Percentiles rank a stretch among this genome's conserved stretches.
phyloP scores from a whole-genome alignment of 352 stramenopile genomes.

The Thraustotheca clavata region DNA sequence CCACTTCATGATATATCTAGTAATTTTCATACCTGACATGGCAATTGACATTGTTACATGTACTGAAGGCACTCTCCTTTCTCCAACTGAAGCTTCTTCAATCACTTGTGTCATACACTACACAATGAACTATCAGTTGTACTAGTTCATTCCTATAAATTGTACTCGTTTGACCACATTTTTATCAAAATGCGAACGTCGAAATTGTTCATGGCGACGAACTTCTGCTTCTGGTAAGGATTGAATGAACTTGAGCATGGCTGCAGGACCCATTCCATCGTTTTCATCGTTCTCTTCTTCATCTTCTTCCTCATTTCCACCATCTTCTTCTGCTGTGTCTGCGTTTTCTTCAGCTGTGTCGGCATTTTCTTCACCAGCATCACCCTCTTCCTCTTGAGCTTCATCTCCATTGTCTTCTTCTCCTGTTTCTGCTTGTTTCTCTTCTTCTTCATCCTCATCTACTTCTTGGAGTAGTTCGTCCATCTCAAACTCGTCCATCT shows the following conservation, averaged over 20 bases:
- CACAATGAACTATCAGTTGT: not conserved
- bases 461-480: slow-evolving; percentile 17
- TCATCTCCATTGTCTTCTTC: slow-evolving; percentile 35
- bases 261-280: slow-evolving; percentile 40
- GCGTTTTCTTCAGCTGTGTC: slow-evolving; percentile 25
- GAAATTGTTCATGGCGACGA: slow-evolving; percentile 70
- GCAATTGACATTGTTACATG: slow-evolving; percentile 49
- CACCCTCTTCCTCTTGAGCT: slow-evolving; percentile 23
- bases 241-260: slow-evolving; percentile 71
- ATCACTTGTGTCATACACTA: slow-evolving; percentile 79
- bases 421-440: slow-evolving; percentile 30
- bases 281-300: slow-evolving; percentile 4
- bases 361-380: slow-evolving; percentile 34
- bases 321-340: slow-evolving; percentile 25
- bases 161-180: slow-evolving; percentile 66
- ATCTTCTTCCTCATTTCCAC: slow-evolving; percentile 19
- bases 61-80: not conserved
- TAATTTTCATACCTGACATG: slow-evolving; percentile 51
- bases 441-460: slow-evolving; percentile 27
- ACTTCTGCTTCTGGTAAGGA: slow-evolving; percentile 53
- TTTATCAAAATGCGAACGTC: slow-evolving; percentile 75
- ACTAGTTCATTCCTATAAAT: not conserved
- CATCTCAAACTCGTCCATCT: too few species aligned
- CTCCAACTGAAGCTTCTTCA: slow-evolving; percentile 5
- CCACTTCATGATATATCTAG: not conserved